phyloP scores from a whole-genome alignment of 768 basidiomycete species.

The Kwoniella sp. region DNA sequence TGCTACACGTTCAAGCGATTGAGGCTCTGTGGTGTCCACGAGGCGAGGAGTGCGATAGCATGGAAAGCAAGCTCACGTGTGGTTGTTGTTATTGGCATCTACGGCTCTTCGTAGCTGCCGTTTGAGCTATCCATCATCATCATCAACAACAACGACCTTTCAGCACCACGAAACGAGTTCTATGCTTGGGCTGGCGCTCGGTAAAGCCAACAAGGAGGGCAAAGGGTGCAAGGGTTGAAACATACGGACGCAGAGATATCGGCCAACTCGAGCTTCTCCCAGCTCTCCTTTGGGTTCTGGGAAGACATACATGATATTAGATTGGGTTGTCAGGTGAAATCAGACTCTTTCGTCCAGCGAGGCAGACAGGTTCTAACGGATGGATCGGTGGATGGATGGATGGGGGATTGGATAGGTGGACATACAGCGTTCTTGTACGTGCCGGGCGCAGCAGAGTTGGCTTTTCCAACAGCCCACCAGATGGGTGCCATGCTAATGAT shows the following conservation, averaged over 20 bases:
- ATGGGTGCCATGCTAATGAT: conserved; percentile 32
- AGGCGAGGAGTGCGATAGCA: too few species aligned
- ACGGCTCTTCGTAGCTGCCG: conserved; percentile 25
- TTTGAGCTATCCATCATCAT: conserved; percentile 31
- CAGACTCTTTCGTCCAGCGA: background rate
- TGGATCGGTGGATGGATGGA: too few species aligned
- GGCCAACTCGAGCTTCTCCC: conserved; percentile 24
- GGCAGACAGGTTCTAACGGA: background rate
- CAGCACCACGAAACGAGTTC: too few species aligned
- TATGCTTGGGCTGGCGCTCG: too few species aligned
- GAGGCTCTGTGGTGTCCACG: too few species aligned
- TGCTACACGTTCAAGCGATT: too few species aligned
- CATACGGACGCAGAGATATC: conserved; percentile 16
- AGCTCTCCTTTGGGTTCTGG: conserved; percentile 38
- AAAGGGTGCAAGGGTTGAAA: too few species aligned
- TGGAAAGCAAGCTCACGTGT: conserved; percentile 19
- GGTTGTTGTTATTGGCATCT: conserved; percentile 36
- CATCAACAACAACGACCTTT: too few species aligned
- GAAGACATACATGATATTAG: background rate
- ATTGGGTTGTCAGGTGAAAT: too few species aligned
- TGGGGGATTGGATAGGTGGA: background rate
- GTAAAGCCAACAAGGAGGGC: too few species aligned
- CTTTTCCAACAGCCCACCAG: conserved; percentile 34
- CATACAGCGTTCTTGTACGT: conserved; percentile 11
- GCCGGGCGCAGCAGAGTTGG: conserved; percentile 13